phyloP scores from a whole-genome alignment of 2,329 filamentous ascomycete species.

The Aspergillus hortae region DNA sequence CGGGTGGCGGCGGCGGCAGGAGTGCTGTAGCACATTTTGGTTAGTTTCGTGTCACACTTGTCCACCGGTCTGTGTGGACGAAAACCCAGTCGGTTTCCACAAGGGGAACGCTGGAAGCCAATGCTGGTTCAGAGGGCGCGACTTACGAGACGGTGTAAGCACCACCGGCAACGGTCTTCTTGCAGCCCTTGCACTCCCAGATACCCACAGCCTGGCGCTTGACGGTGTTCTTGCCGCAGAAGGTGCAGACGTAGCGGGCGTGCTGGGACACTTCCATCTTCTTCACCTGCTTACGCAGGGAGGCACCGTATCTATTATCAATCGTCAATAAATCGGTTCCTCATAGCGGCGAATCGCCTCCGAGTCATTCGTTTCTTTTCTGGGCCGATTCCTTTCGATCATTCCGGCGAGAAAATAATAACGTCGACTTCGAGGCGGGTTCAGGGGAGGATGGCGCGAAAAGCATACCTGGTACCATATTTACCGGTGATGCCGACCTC shows the following conservation, averaged over 20 bases:
- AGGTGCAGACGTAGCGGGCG: constrained; percentile 94
- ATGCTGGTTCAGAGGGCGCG: constrained; percentile 8
- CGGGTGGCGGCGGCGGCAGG: constrained; percentile 90
- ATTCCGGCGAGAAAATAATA: constrained; percentile 6
- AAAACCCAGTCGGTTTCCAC: not conserved
- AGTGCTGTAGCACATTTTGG: constrained; percentile 56
- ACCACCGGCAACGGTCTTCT: constrained; percentile 89
- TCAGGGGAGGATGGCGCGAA: constrained; percentile 21
- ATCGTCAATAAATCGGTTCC: constrained; percentile 18
- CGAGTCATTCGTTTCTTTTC: not conserved
- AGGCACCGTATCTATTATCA: constrained; percentile 82
- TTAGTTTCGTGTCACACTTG: constrained; percentile 13
- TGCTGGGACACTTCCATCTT: constrained; percentile 99
- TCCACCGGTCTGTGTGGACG: not conserved
- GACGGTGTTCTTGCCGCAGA: constrained; percentile 96
- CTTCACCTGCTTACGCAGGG: constrained; percentile 98
- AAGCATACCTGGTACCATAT: constrained; percentile 88
- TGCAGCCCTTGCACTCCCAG: constrained; percentile 95
- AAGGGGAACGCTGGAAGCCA: not conserved
- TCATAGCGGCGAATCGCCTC: constrained; percentile 15
- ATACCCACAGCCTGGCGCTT: constrained; percentile 89
- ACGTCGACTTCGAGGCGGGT: constrained; percentile 13
- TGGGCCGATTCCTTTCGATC: constrained; percentile 12
- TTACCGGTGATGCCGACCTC: constrained; percentile 98
- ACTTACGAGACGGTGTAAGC: constrained; percentile 97